These are phyloP conservation scores for Sarcocystis neurona DNA, from an alignment of 169 alveolate species.

Conservation along the genomic window DNA sequence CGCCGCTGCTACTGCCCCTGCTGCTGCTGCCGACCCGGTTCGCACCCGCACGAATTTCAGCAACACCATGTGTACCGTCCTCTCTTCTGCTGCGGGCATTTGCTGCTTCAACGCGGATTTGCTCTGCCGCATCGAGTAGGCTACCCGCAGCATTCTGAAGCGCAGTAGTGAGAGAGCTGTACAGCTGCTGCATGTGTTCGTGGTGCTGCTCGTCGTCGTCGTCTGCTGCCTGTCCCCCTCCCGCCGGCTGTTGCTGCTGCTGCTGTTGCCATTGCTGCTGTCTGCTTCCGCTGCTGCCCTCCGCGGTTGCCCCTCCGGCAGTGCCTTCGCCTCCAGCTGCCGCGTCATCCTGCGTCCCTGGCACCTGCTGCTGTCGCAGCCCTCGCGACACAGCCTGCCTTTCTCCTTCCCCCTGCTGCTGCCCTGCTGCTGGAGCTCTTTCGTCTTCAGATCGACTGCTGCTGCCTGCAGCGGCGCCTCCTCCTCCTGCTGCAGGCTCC, in stretches of 20 bases:
- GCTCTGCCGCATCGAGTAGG: conserved; percentile 19
- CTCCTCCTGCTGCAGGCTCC: neutral
- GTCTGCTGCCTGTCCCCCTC: neutral
- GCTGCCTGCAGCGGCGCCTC: neutral
- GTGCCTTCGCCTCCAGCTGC: neutral
- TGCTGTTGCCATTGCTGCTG: neutral
- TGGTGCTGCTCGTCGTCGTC: too few relatives aligned
- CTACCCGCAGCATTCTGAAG: conserved; percentile 19
- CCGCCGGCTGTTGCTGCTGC: neutral
- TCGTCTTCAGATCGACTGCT: neutral
- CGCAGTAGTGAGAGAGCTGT: neutral
- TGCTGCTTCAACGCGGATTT: neutral
- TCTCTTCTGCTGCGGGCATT: too few relatives aligned
- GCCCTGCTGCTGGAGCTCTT: too few relatives aligned
- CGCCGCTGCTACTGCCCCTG: too few relatives aligned
- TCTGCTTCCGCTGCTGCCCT: neutral
- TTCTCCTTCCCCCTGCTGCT: too few relatives aligned
- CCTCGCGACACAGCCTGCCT: too few relatives aligned
- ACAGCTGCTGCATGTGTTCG: too few relatives aligned
- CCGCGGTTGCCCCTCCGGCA: neutral
- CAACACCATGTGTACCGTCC: too few relatives aligned
- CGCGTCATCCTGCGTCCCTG: neutral
- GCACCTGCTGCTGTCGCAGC: too few relatives aligned
- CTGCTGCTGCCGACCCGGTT: too few relatives aligned
- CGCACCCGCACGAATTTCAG: too few relatives aligned